A percentile compares a stretch with the other conserved stretches of the same genome.
Conservation (phyloP, 1,284 basidiomycete genomes). For the Malassezia japonica region DNA sequence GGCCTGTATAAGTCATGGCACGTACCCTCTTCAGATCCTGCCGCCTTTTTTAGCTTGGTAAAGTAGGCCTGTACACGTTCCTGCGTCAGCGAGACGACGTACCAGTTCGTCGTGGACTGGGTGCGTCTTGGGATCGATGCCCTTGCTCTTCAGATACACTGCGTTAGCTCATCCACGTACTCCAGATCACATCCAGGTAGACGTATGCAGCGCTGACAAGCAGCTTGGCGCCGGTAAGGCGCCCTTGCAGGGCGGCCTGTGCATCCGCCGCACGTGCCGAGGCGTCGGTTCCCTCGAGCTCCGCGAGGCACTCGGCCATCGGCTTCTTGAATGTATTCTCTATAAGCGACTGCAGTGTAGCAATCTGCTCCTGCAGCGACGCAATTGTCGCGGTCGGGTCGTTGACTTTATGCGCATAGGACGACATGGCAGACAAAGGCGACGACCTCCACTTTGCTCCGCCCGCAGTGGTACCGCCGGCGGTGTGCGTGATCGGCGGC, state of each 20-base stretch:
- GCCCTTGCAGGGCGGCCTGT: background rate
- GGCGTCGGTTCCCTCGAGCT: slow-evolving; percentile 7
- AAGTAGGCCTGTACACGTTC: slow-evolving; percentile 17
- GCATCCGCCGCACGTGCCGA: background rate
- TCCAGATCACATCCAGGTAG: slow-evolving; percentile 16
- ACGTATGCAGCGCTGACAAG: slow-evolving; percentile 13
- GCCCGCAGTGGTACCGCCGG: no score
- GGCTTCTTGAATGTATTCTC: slow-evolving; percentile 3
- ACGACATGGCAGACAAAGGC: slow-evolving; percentile 10
- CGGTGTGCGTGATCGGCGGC: no score
- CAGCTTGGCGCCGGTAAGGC: slow-evolving; percentile 10
- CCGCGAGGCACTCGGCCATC: background rate
- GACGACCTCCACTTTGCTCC: no score
- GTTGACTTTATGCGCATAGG: slow-evolving; percentile 15
- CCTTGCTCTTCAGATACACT: slow-evolving; percentile 14
- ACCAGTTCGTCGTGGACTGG: slow-evolving; percentile 13
- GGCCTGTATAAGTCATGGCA: background rate
- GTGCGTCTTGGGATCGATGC: slow-evolving; percentile 13
- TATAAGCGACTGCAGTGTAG: background rate
- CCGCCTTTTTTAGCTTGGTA: slow-evolving; percentile 8
- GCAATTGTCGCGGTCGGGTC: slow-evolving; percentile 10
- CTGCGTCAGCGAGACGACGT: no score
- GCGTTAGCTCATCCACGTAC: background rate
- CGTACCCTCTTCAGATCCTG: background rate
- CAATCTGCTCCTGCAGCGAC: slow-evolving; percentile 1